phyloP scores from a whole-genome alignment of 805 yeast species.

The Wickerhamiella sorbophila region DNA sequence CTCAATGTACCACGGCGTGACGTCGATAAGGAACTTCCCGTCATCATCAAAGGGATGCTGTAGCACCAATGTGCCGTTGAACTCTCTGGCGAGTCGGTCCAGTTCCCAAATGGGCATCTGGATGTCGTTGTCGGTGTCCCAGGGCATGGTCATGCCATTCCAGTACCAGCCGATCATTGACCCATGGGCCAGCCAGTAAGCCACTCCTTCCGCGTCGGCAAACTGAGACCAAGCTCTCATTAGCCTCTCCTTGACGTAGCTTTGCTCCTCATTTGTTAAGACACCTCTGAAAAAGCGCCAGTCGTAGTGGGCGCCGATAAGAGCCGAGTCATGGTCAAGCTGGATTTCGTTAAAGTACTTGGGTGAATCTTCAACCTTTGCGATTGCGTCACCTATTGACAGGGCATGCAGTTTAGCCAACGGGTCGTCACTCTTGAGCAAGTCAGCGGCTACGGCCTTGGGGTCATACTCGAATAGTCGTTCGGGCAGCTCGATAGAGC shows the following conservation, averaged over 20 bases:
- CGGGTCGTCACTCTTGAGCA: neutral
- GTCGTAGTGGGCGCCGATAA: constrained; percentile 34
- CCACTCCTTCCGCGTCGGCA: constrained; percentile 30
- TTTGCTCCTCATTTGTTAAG: constrained; percentile 26
- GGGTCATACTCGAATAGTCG: constrained; percentile 1
- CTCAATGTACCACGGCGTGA: constrained; percentile 36
- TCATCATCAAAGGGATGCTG: constrained; percentile 33
- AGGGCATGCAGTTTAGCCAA: neutral
- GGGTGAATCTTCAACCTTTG: constrained; percentile 2
- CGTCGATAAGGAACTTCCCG: constrained; percentile 34
- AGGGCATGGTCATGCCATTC: constrained; percentile 38
- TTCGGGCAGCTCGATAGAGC: neutral
- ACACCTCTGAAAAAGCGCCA: constrained; percentile 49
- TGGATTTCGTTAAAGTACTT: constrained; percentile 16
- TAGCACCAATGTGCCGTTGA: constrained; percentile 34
- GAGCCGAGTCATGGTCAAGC: constrained; percentile 10
- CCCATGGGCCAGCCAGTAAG: constrained; percentile 38
- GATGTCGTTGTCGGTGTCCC: constrained; percentile 38
- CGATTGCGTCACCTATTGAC: neutral
- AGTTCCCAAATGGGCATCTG: constrained; percentile 39
- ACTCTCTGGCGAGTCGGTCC: constrained; percentile 32
- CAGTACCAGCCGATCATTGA: constrained; percentile 36
- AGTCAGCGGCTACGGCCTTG: neutral
- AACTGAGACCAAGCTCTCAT: constrained; percentile 35
- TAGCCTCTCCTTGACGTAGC: constrained; percentile 34